Evolutionary conservation across 805 yeast species (phyloP), one percentile per base, ranked within the genome.

Genomic region (Candida loeiensis): DNA sequence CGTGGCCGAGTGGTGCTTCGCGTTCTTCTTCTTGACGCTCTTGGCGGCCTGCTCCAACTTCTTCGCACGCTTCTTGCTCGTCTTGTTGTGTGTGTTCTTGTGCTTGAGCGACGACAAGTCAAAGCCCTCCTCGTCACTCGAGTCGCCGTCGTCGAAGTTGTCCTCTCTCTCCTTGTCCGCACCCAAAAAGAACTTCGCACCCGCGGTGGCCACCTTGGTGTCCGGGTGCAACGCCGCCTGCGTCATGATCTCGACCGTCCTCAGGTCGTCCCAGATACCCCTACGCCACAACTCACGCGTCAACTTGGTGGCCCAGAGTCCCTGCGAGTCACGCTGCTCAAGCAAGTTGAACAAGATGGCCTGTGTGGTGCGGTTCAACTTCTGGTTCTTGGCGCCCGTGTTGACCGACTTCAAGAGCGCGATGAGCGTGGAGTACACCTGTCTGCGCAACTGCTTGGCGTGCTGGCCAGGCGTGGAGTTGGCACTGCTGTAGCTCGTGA

Each of bases 201-300:
- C 99, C 2, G 97, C 85, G 40, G 84, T 69, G 5, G 95, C 83
- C 35, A 93, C 93, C 64, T 93, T 93, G 12, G 73, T 69, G 53
- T 93, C 95, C 12, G 83, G 82, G 55, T 89, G 96, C 45, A 87
- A 64, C 2, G 97, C 88, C 1, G 98, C 97, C 53, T 88, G 93
- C 1, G 95, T 83, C 98, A 93, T 90, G 55, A 93, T 80, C 63
- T 93, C 99, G n/a, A 93, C 95, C 0, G 98, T 84, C 54, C 97
- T 74, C 0, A 95, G 77, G 60, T 93, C 99, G 61, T 89, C 97
- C 99, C 99, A 93, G 43, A 93, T 85, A 56, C 95, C 95, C 58
- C 98, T 77, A 69, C 96, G 78, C 99, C 99, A 93, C 37, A 93
- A 69, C 61, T 93, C 98, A 58, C 98, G 77, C 4, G 97, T 89